Evolutionary conservation across 108 stramenopile species (phyloP).

Genomic region (Nitzschia inconspicua): DNA sequence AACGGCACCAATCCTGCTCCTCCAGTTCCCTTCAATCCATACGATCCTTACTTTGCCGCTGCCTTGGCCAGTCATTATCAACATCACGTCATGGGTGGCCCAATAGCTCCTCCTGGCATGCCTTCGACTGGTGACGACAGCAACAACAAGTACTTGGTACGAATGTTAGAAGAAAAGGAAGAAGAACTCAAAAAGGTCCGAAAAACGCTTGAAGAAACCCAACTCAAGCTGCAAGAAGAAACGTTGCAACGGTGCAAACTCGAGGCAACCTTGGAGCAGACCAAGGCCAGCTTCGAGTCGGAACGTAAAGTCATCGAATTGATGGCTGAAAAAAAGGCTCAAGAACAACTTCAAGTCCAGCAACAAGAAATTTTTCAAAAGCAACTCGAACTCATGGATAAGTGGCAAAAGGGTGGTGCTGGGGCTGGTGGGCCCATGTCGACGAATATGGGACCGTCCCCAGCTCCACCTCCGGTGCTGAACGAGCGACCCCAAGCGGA

Average conservation of each 20-base stretch:
- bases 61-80: not conserved
- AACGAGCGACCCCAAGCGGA: no score
- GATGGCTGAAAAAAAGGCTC: slow-evolving; percentile 13
- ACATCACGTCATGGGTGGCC: no score
- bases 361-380: slow-evolving; percentile 6
- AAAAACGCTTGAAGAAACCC: slow-evolving; percentile 1
- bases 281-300: not conserved
- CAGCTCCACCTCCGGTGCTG: no score
- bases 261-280: slow-evolving; percentile 12
- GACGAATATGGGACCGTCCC: no score
- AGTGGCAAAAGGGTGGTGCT: no score
- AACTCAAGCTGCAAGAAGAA: slow-evolving; percentile 13
- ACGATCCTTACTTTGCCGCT: slow-evolving; percentile 7
- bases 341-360: not conserved
- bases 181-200: slow-evolving; percentile 21
- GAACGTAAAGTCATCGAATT: slow-evolving; percentile 15
- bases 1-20: not conserved
- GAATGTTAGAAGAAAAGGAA: slow-evolving; percentile 20
- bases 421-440: no score
- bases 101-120: no score
- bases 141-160: not conserved
- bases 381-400: slow-evolving; percentile 1
- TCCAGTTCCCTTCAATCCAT: slow-evolving; percentile 1
- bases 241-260: slow-evolving; percentile 6
- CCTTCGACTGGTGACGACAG: not conserved